Percentiles rank a stretch among this genome's conserved stretches.
phyloP scores from a whole-genome alignment of 306 rosid species.

The Begonia loranthoides region DNA sequence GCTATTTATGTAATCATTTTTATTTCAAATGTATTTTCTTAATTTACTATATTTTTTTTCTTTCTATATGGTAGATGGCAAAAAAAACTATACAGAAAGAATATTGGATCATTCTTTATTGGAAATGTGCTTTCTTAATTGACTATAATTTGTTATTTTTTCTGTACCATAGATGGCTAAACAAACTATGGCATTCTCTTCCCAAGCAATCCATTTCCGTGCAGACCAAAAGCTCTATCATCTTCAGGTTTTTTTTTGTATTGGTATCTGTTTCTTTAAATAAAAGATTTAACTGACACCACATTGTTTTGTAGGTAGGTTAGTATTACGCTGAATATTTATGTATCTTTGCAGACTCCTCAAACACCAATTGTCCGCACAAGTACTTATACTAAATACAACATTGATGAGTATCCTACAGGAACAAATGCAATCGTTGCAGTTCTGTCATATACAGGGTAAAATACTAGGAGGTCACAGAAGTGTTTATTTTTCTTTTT shows the following conservation, averaged over 20 bases:
- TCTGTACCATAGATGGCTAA: conserved; percentile 69
- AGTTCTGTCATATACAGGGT: conserved; percentile 95
- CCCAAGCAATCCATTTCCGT: conserved; percentile 66
- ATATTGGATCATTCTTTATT: conserved; percentile 2
- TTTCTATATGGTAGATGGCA: conserved; percentile 11
- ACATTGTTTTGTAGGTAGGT: too few relatives aligned
- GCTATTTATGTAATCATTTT: conserved; percentile 3
- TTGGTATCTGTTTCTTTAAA: conserved; percentile 1
- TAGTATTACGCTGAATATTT: background rate
- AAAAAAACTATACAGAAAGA: background rate
- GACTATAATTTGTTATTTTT: conserved; percentile 2
- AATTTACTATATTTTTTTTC: too few relatives aligned
- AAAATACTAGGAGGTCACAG: conserved; percentile 11
- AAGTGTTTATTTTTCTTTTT: background rate
- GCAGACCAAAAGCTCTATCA: conserved; percentile 91
- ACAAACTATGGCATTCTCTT: conserved; percentile 93
- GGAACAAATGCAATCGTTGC: conserved; percentile 98
- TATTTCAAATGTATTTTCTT: conserved; percentile 1
- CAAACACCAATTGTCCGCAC: conserved; percentile 88
- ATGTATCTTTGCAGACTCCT: conserved; percentile 55
- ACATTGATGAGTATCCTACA: conserved; percentile 67
- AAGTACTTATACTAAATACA: conserved; percentile 46
- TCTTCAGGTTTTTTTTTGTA: conserved; percentile 59
- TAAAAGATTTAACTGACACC: background rate
- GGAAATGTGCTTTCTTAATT: background rate